Percentiles rank a stretch among this genome's conserved stretches.
Evolutionary conservation across 768 basidiomycete genomes (phyloP).

Genomic region (Phanerodontia chrysosporium): DNA sequence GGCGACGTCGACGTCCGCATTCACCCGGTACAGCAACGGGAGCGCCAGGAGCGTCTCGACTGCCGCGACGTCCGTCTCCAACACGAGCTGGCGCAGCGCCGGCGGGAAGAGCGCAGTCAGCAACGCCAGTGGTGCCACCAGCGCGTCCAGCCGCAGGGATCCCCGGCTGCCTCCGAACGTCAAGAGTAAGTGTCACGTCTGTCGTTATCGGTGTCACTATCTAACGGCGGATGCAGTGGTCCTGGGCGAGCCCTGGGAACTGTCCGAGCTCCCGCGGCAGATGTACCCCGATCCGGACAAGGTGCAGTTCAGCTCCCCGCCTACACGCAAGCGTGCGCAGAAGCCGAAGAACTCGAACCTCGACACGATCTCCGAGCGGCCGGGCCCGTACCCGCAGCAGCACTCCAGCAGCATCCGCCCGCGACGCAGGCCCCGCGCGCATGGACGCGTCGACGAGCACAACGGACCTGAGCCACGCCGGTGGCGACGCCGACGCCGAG

Average conservation of each 20-base stretch:
- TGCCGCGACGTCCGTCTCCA: constrained; percentile 75
- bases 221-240: constrained; percentile 48
- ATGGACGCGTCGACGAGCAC: constrained; percentile 71
- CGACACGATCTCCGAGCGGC: constrained; percentile 73
- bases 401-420: neutral
- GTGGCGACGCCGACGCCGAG: constrained; percentile 17
- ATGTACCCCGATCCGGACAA: constrained; percentile 56
- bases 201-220: neutral
- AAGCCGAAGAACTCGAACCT: constrained; percentile 56
- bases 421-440: constrained; percentile 32
- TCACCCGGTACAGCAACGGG: constrained; percentile 73
- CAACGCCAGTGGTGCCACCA: neutral
- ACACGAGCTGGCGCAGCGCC: constrained; percentile 63
- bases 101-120: constrained; percentile 14
- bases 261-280: constrained; percentile 64
- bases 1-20: constrained; percentile 53
- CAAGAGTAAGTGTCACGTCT: constrained; percentile 58
- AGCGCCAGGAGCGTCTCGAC: constrained; percentile 73
- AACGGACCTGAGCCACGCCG: constrained; percentile 50
- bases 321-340: constrained; percentile 48
- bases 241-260: constrained; percentile 73
- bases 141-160: constrained; percentile 3
- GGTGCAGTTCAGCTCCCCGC: constrained; percentile 59
- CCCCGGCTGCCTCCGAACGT: constrained; percentile 47
- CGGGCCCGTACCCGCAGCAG: constrained; percentile 27